Conservation (phyloP, 768 basidiomycete genomes). For the Agrocybe chaxingu region DNA sequence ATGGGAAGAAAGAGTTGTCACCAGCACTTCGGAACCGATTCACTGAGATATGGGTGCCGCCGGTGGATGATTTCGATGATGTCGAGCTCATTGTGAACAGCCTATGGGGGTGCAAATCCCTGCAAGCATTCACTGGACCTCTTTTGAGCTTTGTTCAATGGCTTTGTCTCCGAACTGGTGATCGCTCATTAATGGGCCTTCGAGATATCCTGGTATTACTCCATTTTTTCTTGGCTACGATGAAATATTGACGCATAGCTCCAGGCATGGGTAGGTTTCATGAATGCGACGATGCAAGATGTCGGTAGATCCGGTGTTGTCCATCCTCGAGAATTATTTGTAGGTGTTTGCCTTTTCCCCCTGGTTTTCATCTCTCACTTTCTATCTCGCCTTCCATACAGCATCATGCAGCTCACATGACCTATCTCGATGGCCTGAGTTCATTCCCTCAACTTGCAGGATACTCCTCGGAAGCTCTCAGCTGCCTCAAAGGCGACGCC, state of each 20-base stretch:
- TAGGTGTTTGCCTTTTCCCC: conserved; percentile 30
- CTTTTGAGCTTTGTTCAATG: conserved; percentile 82
- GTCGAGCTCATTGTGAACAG: conserved; percentile 72
- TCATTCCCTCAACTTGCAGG: conserved; percentile 71
- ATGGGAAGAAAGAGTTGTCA: conserved; percentile 97
- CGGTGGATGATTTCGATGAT: conserved; percentile 70
- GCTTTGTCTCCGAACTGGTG: conserved; percentile 61
- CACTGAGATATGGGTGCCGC: conserved; percentile 98
- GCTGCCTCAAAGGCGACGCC: conserved; percentile 61
- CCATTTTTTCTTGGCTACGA: neutral
- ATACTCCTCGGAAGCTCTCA: conserved; percentile 57
- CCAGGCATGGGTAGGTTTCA: conserved; percentile 92
- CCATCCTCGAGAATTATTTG: conserved; percentile 57
- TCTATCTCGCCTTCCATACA: conserved; percentile 26
- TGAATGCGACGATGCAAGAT: conserved; percentile 51
- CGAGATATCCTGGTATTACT: conserved; percentile 79
- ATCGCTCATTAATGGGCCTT: conserved; percentile 67
- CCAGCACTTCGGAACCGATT: conserved; percentile 96
- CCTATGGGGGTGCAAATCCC: conserved; percentile 57
- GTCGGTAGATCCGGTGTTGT: conserved; percentile 28
- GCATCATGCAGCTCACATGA: conserved; percentile 94
- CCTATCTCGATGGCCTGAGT: conserved; percentile 84
- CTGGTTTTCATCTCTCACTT: conserved; percentile 1
- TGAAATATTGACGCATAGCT: conserved; percentile 4
- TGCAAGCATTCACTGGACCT: conserved; percentile 53